Base-by-base conservation (phyloP, 148 eudicot species). In the Arctostaphylos glauca region DNA sequence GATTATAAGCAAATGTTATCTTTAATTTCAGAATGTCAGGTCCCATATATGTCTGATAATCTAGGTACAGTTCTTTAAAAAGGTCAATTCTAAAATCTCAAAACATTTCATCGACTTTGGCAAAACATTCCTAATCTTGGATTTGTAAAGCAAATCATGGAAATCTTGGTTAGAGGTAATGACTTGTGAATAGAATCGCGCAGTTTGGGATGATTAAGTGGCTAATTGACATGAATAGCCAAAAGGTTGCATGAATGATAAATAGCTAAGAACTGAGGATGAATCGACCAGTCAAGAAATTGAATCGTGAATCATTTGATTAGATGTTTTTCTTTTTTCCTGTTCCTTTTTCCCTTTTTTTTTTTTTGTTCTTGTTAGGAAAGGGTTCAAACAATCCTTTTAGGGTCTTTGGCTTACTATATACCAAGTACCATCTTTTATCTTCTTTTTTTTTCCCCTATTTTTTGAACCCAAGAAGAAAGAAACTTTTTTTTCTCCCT, bases 361-460 rank as follows among this genome's bases (percentile, higher is more conserved):
- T n/a, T n/a, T 31, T 60, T 64, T 23, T 38, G 70, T 64, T 64
- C 70, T 64, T 9, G 13, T 64, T 64, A 64, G 14, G 10, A 64
- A 64, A 64, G 70, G 70, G 38, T 64, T 64, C 38, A 23, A 64
- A 64, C 70, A 64, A 23, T 21, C 70, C 70, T 64, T 64, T 64
- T 23, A 64, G 13, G 13, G 14, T 62, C 9, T 23, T 64, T 64
- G 70, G 70, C 38, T 64, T 8, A 64, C 23, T 21, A n/a, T 25
- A 3, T 23, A 64, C 70, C 68, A 6, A 31, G 38, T 31, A 31
- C 38, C 38, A 31, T 31, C 38, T 31, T 31, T 31, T 31, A 8
- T 38, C 38, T 64, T 23, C 9, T 4, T 23, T 21, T 64, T 9
- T 12, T 64, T 64, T 38, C 21, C 38, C 41, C 41, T 23, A 5